Percentiles rank a stretch among this genome's conserved stretches.
Conservation (phyloP, 2,329 filamentous ascomycete species). For the Aspergillus quadrilineatus region DNA sequence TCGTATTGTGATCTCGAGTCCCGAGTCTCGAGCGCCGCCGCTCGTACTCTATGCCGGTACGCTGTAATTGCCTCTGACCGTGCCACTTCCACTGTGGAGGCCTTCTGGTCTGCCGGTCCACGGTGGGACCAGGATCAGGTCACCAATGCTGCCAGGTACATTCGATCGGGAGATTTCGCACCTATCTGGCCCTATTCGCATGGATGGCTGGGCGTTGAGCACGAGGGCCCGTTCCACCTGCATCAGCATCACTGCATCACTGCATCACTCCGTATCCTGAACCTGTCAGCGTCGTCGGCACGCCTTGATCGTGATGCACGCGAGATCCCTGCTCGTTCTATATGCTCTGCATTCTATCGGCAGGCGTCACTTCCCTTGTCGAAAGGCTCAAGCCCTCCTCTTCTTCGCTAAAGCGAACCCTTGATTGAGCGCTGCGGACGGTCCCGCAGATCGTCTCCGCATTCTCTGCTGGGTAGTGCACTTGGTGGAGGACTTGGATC, state of each 20-base stretch:
- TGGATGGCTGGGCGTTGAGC: not conserved
- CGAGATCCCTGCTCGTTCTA: not conserved
- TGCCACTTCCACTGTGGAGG: not conserved
- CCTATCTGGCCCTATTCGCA: not conserved
- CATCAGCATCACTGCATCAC: not conserved
- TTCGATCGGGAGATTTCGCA: slow-evolving; percentile 2
- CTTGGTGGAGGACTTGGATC: slow-evolving; percentile 12
- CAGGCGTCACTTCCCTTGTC: not conserved
- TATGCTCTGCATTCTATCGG: not conserved
- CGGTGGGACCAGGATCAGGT: slow-evolving; percentile 1
- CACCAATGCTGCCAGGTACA: not conserved
- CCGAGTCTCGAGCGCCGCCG: too few relatives aligned
- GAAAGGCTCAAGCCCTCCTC: not conserved
- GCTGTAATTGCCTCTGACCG: not conserved
- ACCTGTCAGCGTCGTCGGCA: too few relatives aligned
- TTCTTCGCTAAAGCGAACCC: slow-evolving; percentile 1
- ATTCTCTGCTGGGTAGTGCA: slow-evolving; percentile 11
- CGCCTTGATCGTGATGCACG: not conserved
- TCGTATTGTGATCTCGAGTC: not conserved
- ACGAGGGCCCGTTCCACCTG: not conserved
- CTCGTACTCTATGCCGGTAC: too few relatives aligned
- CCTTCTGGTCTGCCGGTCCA: not conserved
- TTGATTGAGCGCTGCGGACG: not conserved
- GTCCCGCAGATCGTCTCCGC: slow-evolving; percentile 13
- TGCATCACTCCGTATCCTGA: too few relatives aligned